Percentiles rank a stretch among this genome's conserved stretches.
Conservation (phyloP, 441 rosid species). For the Pelargonium myrrhifolium region DNA sequence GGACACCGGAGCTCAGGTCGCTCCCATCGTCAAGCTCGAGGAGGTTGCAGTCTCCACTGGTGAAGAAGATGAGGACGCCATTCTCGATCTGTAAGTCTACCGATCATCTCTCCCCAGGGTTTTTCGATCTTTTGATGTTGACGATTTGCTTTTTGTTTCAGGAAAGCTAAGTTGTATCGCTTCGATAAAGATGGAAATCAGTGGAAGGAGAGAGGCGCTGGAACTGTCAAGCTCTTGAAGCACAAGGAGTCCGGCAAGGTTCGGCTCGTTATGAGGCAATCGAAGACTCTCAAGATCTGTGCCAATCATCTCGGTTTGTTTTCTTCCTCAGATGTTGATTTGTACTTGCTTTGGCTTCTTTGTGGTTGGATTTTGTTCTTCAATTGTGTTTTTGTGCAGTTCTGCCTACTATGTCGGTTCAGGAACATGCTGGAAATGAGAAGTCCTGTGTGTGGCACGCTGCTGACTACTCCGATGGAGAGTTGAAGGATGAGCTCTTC, state of each 20-base stretch:
- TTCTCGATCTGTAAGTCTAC: constrained; percentile 62
- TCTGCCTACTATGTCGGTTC: neutral
- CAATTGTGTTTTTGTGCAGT: constrained; percentile 10
- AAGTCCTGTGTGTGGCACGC: constrained; percentile 8
- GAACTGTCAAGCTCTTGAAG: constrained; percentile 71
- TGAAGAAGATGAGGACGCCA: constrained; percentile 76
- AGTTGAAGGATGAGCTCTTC: constrained; percentile 5
- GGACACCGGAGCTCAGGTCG: constrained; percentile 91
- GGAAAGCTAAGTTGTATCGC: constrained; percentile 76
- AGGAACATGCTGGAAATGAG: constrained; percentile 6
- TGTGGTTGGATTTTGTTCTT: neutral
- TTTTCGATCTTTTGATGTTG: neutral
- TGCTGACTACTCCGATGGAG: constrained; percentile 2
- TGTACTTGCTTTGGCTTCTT: neutral
- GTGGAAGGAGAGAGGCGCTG: constrained; percentile 94
- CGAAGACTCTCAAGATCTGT: constrained; percentile 87
- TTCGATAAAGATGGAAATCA: constrained; percentile 71
- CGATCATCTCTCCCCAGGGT: neutral
- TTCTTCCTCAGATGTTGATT: neutral
- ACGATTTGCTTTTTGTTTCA: constrained; percentile 19
- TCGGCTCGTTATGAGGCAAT: constrained; percentile 77
- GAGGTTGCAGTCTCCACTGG: constrained; percentile 81
- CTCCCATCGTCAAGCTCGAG: constrained; percentile 79
- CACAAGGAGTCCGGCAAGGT: constrained; percentile 58
- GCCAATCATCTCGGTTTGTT: constrained; percentile 76